Conservation (phyloP, 257 asterid genomes). For the Henckelia pumila region DNA sequence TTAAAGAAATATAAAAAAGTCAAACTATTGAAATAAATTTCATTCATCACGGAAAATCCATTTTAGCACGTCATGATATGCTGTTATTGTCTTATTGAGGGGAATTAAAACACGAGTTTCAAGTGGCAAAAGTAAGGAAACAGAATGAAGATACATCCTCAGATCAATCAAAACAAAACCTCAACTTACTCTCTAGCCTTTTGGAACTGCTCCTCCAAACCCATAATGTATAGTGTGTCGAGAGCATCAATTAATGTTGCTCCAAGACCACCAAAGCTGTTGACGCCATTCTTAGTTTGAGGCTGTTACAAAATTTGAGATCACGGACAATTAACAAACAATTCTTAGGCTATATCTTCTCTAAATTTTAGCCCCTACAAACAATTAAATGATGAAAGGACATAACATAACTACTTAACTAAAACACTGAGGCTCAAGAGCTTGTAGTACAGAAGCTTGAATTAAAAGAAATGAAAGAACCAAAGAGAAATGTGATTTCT, state of each 20-base stretch:
- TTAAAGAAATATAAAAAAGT: background rate
- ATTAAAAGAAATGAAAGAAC: no score
- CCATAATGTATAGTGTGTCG: conserved; percentile 96
- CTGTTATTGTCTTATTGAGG: background rate
- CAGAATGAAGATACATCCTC: background rate
- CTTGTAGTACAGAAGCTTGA: conserved; percentile 17
- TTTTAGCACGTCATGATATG: conserved; percentile 10
- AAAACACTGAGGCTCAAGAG: conserved; percentile 10
- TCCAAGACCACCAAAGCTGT: conserved; percentile 99
- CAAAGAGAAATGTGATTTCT: background rate
- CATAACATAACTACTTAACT: conserved; percentile 10
- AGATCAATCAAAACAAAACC: conserved; percentile 13
- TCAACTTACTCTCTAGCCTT: conserved; percentile 90
- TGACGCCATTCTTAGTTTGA: conserved; percentile 77
- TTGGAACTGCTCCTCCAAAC: conserved; percentile 91
- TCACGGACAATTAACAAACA: conserved; percentile 21
- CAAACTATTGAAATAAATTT: conserved; percentile 7
- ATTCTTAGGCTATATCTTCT: conserved; percentile 13
- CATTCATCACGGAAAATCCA: conserved; percentile 10
- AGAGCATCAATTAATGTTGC: conserved; percentile 95
- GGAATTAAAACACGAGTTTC: background rate
- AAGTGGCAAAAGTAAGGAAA: conserved; percentile 17
- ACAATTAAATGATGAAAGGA: conserved; percentile 16
- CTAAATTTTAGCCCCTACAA: conserved; percentile 5
- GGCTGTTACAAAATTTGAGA: conserved; percentile 59